Conservation (phyloP, 176 grass and related monocot species). For the Lolium rigidum region DNA sequence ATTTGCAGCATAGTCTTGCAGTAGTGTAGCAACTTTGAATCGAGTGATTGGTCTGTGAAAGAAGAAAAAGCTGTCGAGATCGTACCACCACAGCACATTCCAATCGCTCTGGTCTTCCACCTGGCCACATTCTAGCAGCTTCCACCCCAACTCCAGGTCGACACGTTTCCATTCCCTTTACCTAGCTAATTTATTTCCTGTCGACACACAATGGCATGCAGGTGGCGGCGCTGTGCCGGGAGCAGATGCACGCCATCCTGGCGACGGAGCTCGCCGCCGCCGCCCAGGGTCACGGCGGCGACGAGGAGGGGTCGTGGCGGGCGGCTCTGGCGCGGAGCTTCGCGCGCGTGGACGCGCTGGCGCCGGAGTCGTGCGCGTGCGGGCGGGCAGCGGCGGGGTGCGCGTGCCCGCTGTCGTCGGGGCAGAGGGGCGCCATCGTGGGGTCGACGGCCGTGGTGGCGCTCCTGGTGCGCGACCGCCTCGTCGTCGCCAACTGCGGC, state of each 20-base stretch:
- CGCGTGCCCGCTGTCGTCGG: constrained; percentile 54
- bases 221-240: constrained; percentile 73
- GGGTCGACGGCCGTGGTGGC: constrained; percentile 90
- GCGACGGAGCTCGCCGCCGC: constrained; percentile 54
- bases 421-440: constrained; percentile 52
- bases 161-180: constrained; percentile 18
- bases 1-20: not conserved
- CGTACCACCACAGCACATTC: not conserved
- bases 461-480: constrained; percentile 46
- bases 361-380: constrained; percentile 70
- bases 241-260: constrained; percentile 72
- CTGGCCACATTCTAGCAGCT: constrained; percentile 38
- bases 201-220: constrained; percentile 16
- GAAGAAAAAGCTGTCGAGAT: not conserved
- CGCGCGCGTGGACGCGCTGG: constrained; percentile 69
- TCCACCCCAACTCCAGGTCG: not conserved
- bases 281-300: not conserved
- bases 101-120: constrained; percentile 4
- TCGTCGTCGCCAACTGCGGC: constrained; percentile 87
- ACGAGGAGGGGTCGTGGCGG: constrained; percentile 43
- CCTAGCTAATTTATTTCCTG: not conserved
- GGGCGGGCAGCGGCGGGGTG: constrained; percentile 55
- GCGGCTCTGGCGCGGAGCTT: constrained; percentile 53
- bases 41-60: not conserved
- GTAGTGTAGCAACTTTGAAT: not conserved